Base-by-base conservation (phyloP, 805 yeast genomes). In the Cephaloascus fragrans region DNA sequence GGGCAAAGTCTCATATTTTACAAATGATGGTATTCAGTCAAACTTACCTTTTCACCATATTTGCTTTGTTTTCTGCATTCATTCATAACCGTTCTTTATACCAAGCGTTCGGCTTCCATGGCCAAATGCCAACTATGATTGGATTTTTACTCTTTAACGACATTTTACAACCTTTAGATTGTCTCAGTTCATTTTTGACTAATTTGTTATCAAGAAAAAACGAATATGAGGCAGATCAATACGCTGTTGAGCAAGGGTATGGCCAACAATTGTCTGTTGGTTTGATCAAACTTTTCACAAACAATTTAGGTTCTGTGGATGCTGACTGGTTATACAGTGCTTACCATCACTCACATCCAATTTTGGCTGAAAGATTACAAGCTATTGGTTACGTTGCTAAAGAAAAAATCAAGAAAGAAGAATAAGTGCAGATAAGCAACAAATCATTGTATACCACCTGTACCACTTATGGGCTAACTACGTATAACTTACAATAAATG, bases 141-240 rank as follows among this genome's bases (percentile, higher is more conserved):
- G 97, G 96, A 1, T 83, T 89, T 60, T 53, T 81, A 46, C 67
- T 90, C 44, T 90, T 88, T 59, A 71, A 73, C 44, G 95, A 87
- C 52, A 67, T 88, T 44, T 71, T 84, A 50, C 73, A 78, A 40
- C 97, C 98, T 10, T 50, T 87, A 35, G 88, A 83, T 52, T 75
- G 84, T 45, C 56, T 76, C 18, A 57, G 83, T 55, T 74, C 77
- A 44, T 87, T 87, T 49, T 62, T 64, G 17, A 72, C 75, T 71
- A 83, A 86, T 56, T 60, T 77, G 37, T 57, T 88, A 42, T 77
- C 89, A 5, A 84, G 99, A 73, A 75, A 77, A 48, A 83, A 83
- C 50, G 99, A 93, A 64, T 93, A 80, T 53, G 87, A 93, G 62
- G 97, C 99, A 15, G 98, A 90, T 58, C 77, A 71, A 44, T 88